Percentiles rank a stretch among this genome's conserved stretches.
Conservation (phyloP, 1,284 basidiomycete genomes). For the Leccinum subrobustum region DNA sequence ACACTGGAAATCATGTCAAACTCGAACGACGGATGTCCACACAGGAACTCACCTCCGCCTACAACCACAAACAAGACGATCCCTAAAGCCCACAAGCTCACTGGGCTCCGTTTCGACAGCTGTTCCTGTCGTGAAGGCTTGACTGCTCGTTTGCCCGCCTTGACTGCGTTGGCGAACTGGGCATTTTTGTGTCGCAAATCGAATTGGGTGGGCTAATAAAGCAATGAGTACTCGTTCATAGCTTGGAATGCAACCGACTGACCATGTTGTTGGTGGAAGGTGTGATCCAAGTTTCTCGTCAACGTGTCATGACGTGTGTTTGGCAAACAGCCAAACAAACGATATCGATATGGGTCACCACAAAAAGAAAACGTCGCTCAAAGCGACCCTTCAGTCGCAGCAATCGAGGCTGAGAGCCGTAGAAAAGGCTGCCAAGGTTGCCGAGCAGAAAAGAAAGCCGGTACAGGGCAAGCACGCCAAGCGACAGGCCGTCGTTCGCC, state of each 20-base stretch:
- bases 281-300: background rate
- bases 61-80: constrained; percentile 68
- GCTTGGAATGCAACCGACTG: constrained; percentile 3
- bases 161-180: constrained; percentile 71
- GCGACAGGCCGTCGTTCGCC: constrained; percentile 23
- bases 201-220: constrained; percentile 61
- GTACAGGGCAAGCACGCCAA: constrained; percentile 17
- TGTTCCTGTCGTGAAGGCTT: constrained; percentile 70
- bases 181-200: constrained; percentile 77
- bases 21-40: background rate
- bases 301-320: constrained; percentile 32
- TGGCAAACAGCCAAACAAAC: constrained; percentile 38
- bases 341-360: constrained; percentile 39
- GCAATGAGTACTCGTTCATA: background rate
- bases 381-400: constrained; percentile 63
- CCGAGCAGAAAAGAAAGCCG: constrained; percentile 46
- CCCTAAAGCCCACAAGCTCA: constrained; percentile 70
- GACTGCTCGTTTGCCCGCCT: constrained; percentile 69
- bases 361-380: constrained; percentile 54
- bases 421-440: constrained; percentile 47
- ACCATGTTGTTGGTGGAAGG: constrained; percentile 16
- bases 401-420: constrained; percentile 66
- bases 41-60: constrained; percentile 65
- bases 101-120: constrained; percentile 65
- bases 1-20: constrained; percentile 42